A percentile compares a stretch with the other conserved stretches of the same genome.
These are phyloP conservation scores for Polytolypa hystricis DNA, from an alignment of 2,329 filamentous ascomycete genomes.

Conservation along the genomic window DNA sequence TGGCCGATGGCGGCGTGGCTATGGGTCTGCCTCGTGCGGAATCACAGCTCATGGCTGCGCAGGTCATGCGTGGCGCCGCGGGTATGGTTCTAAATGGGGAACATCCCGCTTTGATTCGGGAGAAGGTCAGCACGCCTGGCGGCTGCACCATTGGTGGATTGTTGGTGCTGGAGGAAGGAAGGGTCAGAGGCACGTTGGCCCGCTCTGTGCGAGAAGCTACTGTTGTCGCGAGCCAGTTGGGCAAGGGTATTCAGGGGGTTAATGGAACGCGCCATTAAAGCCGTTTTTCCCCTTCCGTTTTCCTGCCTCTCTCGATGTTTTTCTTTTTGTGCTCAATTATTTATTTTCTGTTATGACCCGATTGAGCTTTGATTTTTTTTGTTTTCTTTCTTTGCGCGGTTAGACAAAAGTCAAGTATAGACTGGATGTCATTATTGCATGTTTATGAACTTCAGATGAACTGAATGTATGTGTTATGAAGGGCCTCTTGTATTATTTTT, in stretches of 20 bases:
- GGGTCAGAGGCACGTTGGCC: slow-evolving; percentile 43
- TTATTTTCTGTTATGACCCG: not conserved
- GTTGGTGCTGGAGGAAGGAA: slow-evolving; percentile 48
- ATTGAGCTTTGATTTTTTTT: not conserved
- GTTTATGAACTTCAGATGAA: too few species aligned
- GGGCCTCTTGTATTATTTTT: too few species aligned
- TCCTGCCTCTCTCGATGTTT: too few species aligned
- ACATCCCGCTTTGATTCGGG: slow-evolving; percentile 48
- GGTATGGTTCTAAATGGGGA: slow-evolving; percentile 47
- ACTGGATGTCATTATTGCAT: not conserved
- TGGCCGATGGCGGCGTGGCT: slow-evolving; percentile 51
- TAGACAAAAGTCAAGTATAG: not conserved
- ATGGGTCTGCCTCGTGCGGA: slow-evolving; percentile 51
- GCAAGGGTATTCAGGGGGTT: slow-evolving; percentile 42
- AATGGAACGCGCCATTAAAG: slow-evolving; percentile 32
- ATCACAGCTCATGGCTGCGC: slow-evolving; percentile 51
- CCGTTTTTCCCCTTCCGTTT: too few species aligned
- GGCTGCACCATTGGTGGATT: slow-evolving; percentile 54
- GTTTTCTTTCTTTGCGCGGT: not conserved
- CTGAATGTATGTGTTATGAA: too few species aligned
- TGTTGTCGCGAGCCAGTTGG: slow-evolving; percentile 45
- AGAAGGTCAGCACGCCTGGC: slow-evolving; percentile 51
- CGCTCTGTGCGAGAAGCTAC: slow-evolving; percentile 50
- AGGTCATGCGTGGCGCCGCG: slow-evolving; percentile 50
- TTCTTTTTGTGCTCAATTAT: not conserved